Conservation (phyloP, 2,329 filamentous ascomycete species). For the Uncinocarpus reesii region DNA sequence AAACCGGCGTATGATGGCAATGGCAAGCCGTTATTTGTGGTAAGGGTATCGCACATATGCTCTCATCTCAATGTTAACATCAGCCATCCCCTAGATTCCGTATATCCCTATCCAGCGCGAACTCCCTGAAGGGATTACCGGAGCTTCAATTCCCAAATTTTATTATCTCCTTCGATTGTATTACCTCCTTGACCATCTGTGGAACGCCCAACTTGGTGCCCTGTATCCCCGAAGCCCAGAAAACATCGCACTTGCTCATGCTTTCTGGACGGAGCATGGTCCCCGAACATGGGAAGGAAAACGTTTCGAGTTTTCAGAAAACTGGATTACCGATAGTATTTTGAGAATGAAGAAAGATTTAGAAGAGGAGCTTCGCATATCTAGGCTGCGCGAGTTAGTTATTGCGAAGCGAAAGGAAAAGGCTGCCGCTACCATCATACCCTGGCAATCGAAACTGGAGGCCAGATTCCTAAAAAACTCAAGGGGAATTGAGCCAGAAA, state of each 20-base stretch:
- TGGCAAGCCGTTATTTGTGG: slow-evolving; percentile 15
- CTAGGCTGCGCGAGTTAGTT: not conserved
- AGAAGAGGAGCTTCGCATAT: not conserved
- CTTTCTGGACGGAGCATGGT: slow-evolving; percentile 17
- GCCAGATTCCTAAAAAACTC: too few species aligned
- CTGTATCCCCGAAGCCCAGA: slow-evolving; percentile 10
- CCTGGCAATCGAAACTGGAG: too few species aligned
- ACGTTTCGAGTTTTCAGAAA: slow-evolving; percentile 15
- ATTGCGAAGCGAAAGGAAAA: not conserved
- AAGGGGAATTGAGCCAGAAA: too few species aligned
- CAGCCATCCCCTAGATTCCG: slow-evolving; percentile 11
- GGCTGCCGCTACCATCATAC: too few species aligned
- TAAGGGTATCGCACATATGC: slow-evolving; percentile 2
- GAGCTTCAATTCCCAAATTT: slow-evolving; percentile 12
- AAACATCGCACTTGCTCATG: slow-evolving; percentile 17
- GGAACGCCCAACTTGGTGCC: slow-evolving; percentile 18
- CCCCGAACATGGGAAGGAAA: slow-evolving; percentile 15
- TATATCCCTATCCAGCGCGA: slow-evolving; percentile 7
- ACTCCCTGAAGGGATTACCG: slow-evolving; percentile 9
- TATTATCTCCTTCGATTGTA: slow-evolving; percentile 9
- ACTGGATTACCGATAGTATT: slow-evolving; percentile 17
- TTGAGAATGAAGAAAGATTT: not conserved
- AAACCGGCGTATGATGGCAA: slow-evolving; percentile 4
- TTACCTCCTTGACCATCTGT: slow-evolving; percentile 18
- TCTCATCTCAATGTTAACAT: not conserved